phyloP scores from a whole-genome alignment of 176 grass and related monocot species.

The Alloteropsis semialata region DNA sequence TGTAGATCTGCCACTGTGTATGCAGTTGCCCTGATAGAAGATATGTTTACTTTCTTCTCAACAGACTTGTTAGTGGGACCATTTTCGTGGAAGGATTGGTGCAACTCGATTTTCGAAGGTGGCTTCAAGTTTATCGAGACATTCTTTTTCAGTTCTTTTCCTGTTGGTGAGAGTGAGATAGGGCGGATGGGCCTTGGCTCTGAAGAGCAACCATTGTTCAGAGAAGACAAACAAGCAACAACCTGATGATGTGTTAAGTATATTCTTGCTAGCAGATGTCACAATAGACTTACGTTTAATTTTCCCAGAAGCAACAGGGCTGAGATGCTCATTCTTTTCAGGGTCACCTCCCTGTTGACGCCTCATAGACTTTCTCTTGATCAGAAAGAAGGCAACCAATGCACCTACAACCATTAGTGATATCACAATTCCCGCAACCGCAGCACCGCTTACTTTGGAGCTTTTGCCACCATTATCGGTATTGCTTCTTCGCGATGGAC shows the following conservation, averaged over 20 bases:
- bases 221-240: not conserved
- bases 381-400: conserved; percentile 56
- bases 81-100: conserved; percentile 61
- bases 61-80: conserved; percentile 46
- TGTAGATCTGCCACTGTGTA: conserved; percentile 90
- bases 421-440: conserved; percentile 62
- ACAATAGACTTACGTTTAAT: conserved; percentile 22
- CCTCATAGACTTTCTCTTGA: conserved; percentile 51
- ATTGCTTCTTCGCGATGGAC: conserved; percentile 20
- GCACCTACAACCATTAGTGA: conserved; percentile 55
- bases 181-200: conserved; percentile 54
- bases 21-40: conserved; percentile 56
- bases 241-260: not conserved
- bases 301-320: conserved; percentile 50
- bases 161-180: conserved; percentile 41
- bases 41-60: conserved; percentile 32
- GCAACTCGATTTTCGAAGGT: conserved; percentile 57
- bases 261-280: not conserved
- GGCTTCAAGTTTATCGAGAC: conserved; percentile 78
- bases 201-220: conserved; percentile 19
- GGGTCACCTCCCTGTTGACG: conserved; percentile 27
- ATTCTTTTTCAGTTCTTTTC: conserved; percentile 37
- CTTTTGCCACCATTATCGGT: conserved; percentile 12
- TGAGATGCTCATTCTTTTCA: conserved; percentile 46
- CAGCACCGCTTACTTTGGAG: conserved; percentile 52